These are phyloP conservation scores for Emergomyces pasteurianus DNA, from an alignment of 2,329 filamentous ascomycete genomes.

Conservation along the genomic window DNA sequence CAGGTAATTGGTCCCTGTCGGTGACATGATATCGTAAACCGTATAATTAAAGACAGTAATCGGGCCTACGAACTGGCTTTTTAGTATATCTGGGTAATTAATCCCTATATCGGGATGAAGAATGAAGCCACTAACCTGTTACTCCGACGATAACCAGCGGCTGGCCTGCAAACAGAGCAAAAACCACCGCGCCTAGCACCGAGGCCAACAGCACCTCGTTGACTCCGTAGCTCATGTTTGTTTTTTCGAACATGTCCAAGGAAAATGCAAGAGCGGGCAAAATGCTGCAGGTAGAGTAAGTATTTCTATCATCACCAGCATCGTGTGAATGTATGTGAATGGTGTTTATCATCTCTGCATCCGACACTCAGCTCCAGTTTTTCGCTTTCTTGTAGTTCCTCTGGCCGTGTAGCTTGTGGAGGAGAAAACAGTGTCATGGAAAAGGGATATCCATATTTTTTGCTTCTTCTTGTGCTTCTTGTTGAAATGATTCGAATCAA, in stretches of 20 bases:
- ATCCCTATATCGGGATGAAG: background rate
- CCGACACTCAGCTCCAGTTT: background rate
- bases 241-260: constrained; percentile 87
- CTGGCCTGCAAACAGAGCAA: constrained; percentile 66
- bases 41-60: constrained; percentile 94
- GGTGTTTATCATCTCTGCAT: background rate
- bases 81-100: constrained; percentile 27
- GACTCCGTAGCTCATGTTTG: constrained; percentile 70
- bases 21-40: constrained; percentile 75
- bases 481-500: background rate
- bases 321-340: background rate
- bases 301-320: constrained; percentile 1
- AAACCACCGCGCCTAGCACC: constrained; percentile 71
- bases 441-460: background rate
- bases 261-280: constrained; percentile 79
- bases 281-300: constrained; percentile 45
- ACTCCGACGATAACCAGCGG: constrained; percentile 85
- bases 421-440: background rate
- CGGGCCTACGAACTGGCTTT: constrained; percentile 50
- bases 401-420: background rate
- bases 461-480: background rate
- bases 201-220: constrained; percentile 85
- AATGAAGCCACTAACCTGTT: constrained; percentile 42
- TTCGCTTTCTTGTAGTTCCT: background rate
- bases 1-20: constrained; percentile 68